Conservation (phyloP, 345 rosid genomes). For the Clarkia xantiana region DNA sequence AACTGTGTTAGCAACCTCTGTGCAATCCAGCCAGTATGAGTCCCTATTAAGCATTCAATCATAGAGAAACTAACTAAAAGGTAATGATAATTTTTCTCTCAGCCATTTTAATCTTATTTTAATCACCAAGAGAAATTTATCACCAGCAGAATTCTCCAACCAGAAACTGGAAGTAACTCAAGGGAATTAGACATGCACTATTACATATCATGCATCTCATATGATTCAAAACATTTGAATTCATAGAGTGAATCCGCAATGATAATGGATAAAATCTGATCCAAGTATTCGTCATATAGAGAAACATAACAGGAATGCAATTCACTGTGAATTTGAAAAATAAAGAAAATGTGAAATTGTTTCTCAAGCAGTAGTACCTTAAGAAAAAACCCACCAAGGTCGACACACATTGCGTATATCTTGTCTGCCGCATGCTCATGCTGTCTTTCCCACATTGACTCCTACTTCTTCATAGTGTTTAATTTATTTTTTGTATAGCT, state of each 20-base stretch:
- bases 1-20: too few relatives aligned
- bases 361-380: slow-evolving; percentile 30
- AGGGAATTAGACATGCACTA: too few relatives aligned
- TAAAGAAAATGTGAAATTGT: background rate
- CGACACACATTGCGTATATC: slow-evolving; percentile 64
- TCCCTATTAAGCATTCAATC: background rate
- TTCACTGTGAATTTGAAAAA: background rate
- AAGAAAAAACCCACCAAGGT: slow-evolving; percentile 94
- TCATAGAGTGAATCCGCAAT: background rate
- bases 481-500: too few relatives aligned
- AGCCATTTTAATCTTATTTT: too few relatives aligned
- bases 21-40: too few relatives aligned
- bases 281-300: too few relatives aligned
- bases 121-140: too few relatives aligned
- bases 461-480: slow-evolving; percentile 46
- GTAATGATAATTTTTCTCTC: too few relatives aligned
- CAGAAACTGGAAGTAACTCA: too few relatives aligned
- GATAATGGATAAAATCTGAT: background rate
- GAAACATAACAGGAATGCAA: background rate
- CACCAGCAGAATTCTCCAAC: too few relatives aligned
- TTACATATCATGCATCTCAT: too few relatives aligned
- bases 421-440: slow-evolving; percentile 85
- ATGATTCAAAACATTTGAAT: background rate
- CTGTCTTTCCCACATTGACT: slow-evolving; percentile 81
- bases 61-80: background rate